Base-by-base conservation (phyloP, 805 yeast species). In the Wickerhamiella australiensis region DNA sequence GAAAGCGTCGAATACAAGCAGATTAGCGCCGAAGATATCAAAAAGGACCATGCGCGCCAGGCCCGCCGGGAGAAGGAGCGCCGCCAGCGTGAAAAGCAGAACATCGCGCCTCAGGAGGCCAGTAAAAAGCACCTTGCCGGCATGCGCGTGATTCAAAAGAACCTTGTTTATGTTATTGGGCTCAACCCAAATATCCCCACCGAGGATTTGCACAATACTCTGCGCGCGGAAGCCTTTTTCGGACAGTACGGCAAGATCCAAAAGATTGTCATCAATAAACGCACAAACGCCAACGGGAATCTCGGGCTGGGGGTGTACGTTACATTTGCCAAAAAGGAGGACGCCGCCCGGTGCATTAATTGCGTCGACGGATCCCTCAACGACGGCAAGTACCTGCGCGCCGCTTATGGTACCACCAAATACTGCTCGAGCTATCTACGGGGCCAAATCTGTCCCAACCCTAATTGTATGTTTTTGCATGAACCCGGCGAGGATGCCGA, bases 401-500 rank as follows among this genome's bases (percentile, higher is more conserved):
- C 98, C 13, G 96, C 97, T 0, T 94, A 88, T 65, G 99, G 99
- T 63, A 92, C 98, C 3, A 92, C 99, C 11, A 92, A 92, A 66
- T 92, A 92, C 69, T 92, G 99, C 65, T 85, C 95, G n/a, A 82
- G 95, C 2, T 92, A 92, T 63, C 70, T 92, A 55, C 76, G 96
- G 57, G 96, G 96, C 33, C 94, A 85, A 64, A 82, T 92, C 8
- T 92, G 99, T 68, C 98, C 95, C 52, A 92, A 92, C 67, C 97
- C 97, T 54, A 86, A 87, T 62, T 92, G 99, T 74, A 92, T 92
- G 98, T 92, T 92, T 61, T 73, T 92, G 60, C 99, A 92, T 65
- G 98, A 92, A 67, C 98, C 98, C 5, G 98, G 99, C 52, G 99
- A 92, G 70, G 98, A 92, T 65, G 97, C 97, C 1, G 98, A 92